Evolutionary conservation across 2,329 filamentous ascomycete species (phyloP).

Genomic region (Elsinoe perseae): DNA sequence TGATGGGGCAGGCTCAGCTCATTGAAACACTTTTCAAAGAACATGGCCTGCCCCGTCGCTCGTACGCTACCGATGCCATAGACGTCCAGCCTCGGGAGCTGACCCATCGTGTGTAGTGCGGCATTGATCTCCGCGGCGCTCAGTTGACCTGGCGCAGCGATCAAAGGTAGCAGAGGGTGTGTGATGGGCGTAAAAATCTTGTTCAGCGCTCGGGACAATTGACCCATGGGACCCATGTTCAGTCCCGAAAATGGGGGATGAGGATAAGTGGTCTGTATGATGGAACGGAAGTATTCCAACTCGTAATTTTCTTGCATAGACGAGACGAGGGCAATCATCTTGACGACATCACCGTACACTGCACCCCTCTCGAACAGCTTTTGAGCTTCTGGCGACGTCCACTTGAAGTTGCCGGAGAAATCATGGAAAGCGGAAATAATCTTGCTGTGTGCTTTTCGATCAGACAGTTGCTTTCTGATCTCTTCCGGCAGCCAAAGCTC

Average conservation of each 20-base stretch:
- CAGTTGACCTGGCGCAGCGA: slow-evolving; percentile 78
- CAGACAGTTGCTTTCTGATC: slow-evolving; percentile 60
- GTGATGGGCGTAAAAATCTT: slow-evolving; percentile 84
- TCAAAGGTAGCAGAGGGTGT: slow-evolving; percentile 72
- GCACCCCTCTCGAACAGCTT: slow-evolving; percentile 63
- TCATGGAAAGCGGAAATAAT: slow-evolving; percentile 92
- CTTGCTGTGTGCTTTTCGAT: slow-evolving; percentile 66
- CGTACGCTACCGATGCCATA: slow-evolving; percentile 70
- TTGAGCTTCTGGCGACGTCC: slow-evolving; percentile 67
- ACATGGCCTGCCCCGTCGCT: slow-evolving; percentile 70
- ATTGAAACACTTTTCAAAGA: slow-evolving; percentile 62
- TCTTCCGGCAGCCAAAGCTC: slow-evolving; percentile 78
- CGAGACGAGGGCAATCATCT: slow-evolving; percentile 81
- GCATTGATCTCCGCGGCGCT: slow-evolving; percentile 80
- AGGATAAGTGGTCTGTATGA: slow-evolving; percentile 61
- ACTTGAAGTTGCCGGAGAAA: slow-evolving; percentile 76
- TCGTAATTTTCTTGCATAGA: slow-evolving; percentile 83
- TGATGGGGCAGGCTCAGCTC: slow-evolving; percentile 75
- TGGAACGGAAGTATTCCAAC: slow-evolving; percentile 78
- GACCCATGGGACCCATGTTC: slow-evolving; percentile 81
- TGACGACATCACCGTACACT: slow-evolving; percentile 75
- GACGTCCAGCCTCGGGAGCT: slow-evolving; percentile 69
- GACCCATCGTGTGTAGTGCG: slow-evolving; percentile 68
- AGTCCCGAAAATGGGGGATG: slow-evolving; percentile 72
- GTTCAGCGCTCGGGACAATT: slow-evolving; percentile 75